These are phyloP conservation scores for Claviceps arundinis DNA, from an alignment of 2,329 filamentous ascomycete genomes.

Conservation along the genomic window DNA sequence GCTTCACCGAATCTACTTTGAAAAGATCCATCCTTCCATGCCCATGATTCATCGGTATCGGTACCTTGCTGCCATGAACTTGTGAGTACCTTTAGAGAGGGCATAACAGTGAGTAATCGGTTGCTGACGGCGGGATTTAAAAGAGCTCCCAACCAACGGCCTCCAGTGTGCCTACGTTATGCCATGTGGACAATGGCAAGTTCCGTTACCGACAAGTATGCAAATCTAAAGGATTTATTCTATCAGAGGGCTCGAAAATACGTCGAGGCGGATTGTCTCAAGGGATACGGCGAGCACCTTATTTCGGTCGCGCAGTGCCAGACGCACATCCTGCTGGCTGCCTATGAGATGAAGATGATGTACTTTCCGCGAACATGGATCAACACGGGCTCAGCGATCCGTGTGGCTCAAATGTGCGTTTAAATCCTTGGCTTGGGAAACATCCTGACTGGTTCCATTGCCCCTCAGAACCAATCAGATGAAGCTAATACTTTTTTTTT, in stretches of 20 bases:
- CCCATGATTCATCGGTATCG: constrained; percentile 85
- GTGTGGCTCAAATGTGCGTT: constrained; percentile 67
- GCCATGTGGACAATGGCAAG: constrained; percentile 95
- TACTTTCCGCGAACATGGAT: constrained; percentile 94
- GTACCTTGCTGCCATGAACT: constrained; percentile 77
- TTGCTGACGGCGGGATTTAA: not conserved
- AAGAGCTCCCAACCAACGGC: constrained; percentile 67
- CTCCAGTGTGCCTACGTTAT: constrained; percentile 79
- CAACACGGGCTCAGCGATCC: constrained; percentile 69
- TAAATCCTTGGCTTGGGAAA: not conserved
- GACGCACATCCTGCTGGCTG: constrained; percentile 63
- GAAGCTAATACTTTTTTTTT: too few species aligned
- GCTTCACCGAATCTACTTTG: constrained; percentile 79
- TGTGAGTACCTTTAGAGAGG: constrained; percentile 31
- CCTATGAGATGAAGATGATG: constrained; percentile 95
- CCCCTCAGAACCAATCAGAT: too few species aligned
- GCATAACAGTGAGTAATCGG: not conserved
- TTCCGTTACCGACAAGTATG: constrained; percentile 69
- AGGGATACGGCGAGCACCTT: constrained; percentile 79
- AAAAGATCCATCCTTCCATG: constrained; percentile 72
- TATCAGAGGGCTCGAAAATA: constrained; percentile 86
- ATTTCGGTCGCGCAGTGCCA: constrained; percentile 80
- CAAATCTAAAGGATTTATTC: constrained; percentile 69
- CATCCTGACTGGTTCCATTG: constrained; percentile 9
- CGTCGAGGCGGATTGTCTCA: constrained; percentile 77